Conservation (phyloP, 345 rosid species). For the Cochlearia excelsa region DNA sequence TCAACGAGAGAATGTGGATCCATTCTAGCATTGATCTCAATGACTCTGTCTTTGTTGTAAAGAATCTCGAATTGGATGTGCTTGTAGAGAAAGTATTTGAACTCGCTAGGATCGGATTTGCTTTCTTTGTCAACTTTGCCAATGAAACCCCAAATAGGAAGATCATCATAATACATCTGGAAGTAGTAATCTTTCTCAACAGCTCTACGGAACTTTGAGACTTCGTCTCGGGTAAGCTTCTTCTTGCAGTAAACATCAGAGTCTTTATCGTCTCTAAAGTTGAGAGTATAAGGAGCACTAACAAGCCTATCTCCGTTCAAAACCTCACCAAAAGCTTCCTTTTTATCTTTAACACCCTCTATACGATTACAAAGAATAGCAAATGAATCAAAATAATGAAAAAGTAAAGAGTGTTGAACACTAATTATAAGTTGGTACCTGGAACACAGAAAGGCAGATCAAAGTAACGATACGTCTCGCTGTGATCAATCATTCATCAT, state of each 20-base stretch:
- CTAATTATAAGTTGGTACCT: too few species aligned
- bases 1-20: constrained; percentile 73
- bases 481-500: constrained; percentile 33
- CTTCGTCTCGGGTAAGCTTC: constrained; percentile 55
- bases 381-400: background rate
- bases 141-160: constrained; percentile 89
- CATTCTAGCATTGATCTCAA: constrained; percentile 65
- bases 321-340: constrained; percentile 90
- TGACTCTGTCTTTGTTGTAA: constrained; percentile 70
- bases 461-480: constrained; percentile 83
- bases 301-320: constrained; percentile 85
- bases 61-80: constrained; percentile 73
- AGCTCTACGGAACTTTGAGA: constrained; percentile 56
- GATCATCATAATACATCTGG: constrained; percentile 86
- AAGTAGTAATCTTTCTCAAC: constrained; percentile 74
- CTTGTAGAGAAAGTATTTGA: constrained; percentile 65
- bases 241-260: constrained; percentile 58
- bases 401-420: too few species aligned
- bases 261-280: constrained; percentile 64
- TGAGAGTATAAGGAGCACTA: constrained; percentile 77
- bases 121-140: constrained; percentile 83
- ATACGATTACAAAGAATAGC: too few species aligned
- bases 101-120: constrained; percentile 55
- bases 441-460: constrained; percentile 77
- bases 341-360: constrained; percentile 73